Evolutionary conservation across 495 filamentous ascomycete genomes (phyloP), one percentile per base, ranked within the genome.

Genomic region (Hypoxylon cercidicola): DNA sequence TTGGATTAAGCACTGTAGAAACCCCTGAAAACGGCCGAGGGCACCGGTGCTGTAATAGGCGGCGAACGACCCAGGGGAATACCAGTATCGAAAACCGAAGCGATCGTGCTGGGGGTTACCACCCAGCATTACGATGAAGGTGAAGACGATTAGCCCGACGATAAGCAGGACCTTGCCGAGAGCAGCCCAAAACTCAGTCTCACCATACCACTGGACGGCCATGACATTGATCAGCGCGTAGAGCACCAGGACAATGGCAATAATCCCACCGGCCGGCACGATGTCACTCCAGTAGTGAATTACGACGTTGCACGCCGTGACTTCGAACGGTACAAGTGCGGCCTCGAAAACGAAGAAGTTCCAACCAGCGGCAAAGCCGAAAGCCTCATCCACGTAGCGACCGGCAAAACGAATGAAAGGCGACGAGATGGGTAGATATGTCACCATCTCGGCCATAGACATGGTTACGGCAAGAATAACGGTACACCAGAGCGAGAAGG

Each of bases 331-430:
- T 10, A 89, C 82, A 0, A 86, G 72, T n/a, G 82, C 76, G 7
- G 84, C 87, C 66, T 87, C 81, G 55, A 88, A 79, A 43, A 88
- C 73, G 70, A 90, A 90, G 66, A 85, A 86, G 62, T 91, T 91
- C 77, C 87, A 91, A n/a, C 89, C 85, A 23, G 80, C 82, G 64
- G 82, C 82, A 54, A 85, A 82, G 16, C 84, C 83, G 62, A 85
- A 80, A 18, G 81, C 79, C 46, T 86, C 87, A 62, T 91, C 88
- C 44, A 91, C 88, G 68, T 86, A 91, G 19, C 88, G 83, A 21
- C 89, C 87, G 34, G 89, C 89, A 64, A 91, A 90, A 12, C 88
- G 86, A 67, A 92, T 89, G 71, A 91, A 91, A 2, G 89, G 88
- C 3, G 87, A 89, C 6, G 86, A 88, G 55, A 92, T 87, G 9